Evolutionary conservation across 1,284 basidiomycete genomes (phyloP), one percentile per base, ranked within the genome.

Genomic region (Inonotus obliquus): DNA sequence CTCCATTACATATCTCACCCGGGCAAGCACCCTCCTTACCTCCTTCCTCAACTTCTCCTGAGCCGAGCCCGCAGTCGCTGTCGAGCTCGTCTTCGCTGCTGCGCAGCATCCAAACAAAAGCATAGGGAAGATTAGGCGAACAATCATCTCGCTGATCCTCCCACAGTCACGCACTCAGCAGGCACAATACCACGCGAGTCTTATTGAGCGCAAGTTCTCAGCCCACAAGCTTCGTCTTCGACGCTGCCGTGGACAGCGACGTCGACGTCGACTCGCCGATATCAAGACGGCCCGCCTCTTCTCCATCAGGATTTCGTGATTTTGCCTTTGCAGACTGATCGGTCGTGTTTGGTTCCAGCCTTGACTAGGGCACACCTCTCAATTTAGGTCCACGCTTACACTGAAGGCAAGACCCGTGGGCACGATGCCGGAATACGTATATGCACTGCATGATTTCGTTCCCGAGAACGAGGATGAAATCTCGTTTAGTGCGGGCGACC

Each of bases 381-480:
- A 11, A 52, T 52, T 35, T 19, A 13, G 48, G 29, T 21, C 21
- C 60, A 57, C 54, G 37, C 32, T 61, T 39, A 47, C 19, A 14
- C 17, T 13, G 19, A 17, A 39, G 29, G 45, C 59, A 17, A 44
- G 19, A 21, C 7, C 41, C 41, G 41, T 44, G 44, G 57, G 45
- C 61, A 64, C 48, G 56, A 81, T 81, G 79, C 72, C 75, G 13
- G 78, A 81, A 64, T 82, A 79, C 72, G 89, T 93, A 60, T 92
- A 90, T 70, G 93, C 90, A 1, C 77, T 92, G 27, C 91, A 95
- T 72, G 88, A 92, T 71, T 98, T 98, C 69, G 70, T 78, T 17
- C 95, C 96, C 9, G 95, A 99, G 75, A 87, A 98, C 73, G 90
- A 92, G 57, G 96, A 99, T 76, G 96, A 99, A 75, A 84, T 98